phyloP scores from a whole-genome alignment of 176 grass and related monocot genomes.

The Guadua angustifolia region DNA sequence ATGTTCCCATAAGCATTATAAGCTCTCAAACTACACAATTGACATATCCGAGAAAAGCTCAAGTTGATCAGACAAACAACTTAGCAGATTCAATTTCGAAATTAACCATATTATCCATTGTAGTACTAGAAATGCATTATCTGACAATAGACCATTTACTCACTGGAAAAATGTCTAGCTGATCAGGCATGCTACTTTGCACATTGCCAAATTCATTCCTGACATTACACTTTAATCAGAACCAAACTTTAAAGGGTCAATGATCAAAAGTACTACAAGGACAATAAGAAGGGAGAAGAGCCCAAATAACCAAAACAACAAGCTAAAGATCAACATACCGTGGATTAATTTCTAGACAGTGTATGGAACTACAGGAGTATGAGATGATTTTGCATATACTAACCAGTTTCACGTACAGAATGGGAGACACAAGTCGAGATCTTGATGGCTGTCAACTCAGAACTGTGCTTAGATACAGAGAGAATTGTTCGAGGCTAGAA shows the following conservation, averaged over 20 bases:
- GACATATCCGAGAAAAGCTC: background rate
- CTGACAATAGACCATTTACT: background rate
- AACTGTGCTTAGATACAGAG: background rate
- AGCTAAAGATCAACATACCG: background rate
- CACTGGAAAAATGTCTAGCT: background rate
- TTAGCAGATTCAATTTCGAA: too few relatives aligned
- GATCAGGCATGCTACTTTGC: background rate
- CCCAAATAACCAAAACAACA: background rate
- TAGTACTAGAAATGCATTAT: background rate
- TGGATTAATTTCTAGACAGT: background rate
- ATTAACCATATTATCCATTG: background rate
- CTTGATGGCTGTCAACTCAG: background rate
- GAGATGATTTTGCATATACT: background rate
- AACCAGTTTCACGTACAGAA: background rate
- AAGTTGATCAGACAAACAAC: background rate
- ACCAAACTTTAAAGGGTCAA: background rate
- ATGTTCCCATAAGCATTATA: background rate
- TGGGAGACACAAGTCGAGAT: background rate
- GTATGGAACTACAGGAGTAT: background rate
- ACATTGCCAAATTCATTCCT: background rate
- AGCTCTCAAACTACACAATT: background rate
- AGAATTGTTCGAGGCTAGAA: background rate
- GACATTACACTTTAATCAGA: too few relatives aligned
- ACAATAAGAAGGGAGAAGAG: background rate
- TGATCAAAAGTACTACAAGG: background rate